Conservation (phyloP, 23 red algal species). For the Gracilaria domingensis region DNA sequence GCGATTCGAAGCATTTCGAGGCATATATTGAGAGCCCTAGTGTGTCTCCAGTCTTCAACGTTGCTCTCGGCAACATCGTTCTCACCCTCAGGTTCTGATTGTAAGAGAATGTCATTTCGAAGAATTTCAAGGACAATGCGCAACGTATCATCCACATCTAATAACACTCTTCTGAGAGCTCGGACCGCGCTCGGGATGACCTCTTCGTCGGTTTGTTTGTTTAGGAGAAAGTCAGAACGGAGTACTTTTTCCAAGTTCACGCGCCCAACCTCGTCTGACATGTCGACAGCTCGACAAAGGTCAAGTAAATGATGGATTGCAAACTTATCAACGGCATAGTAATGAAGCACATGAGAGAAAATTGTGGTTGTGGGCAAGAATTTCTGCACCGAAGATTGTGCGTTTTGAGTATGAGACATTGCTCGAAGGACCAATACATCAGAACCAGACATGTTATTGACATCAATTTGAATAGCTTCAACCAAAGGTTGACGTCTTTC, state of each 20-base stretch:
- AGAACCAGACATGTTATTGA: constrained; percentile 33
- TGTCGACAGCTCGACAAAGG: constrained; percentile 52
- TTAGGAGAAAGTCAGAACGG: constrained; percentile 45
- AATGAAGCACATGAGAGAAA: constrained; percentile 61
- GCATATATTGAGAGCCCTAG: constrained; percentile 41
- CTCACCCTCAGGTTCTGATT: background rate
- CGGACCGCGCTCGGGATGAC: constrained; percentile 49
- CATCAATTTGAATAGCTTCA: constrained; percentile 69
- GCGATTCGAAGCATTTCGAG: constrained; percentile 44
- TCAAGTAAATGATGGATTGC: constrained; percentile 66
- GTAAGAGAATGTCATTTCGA: constrained; percentile 47
- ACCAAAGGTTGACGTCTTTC: constrained; percentile 35
- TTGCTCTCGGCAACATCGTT: background rate
- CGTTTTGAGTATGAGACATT: constrained; percentile 34
- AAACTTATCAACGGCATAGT: constrained; percentile 62
- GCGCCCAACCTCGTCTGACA: constrained; percentile 82
- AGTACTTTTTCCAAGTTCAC: constrained; percentile 50
- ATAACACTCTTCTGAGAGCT: constrained; percentile 45
- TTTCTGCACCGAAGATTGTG: constrained; percentile 14
- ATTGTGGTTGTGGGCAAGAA: constrained; percentile 49
- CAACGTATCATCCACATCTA: constrained; percentile 40
- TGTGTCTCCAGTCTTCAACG: constrained; percentile 38
- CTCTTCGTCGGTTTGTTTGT: constrained; percentile 37
- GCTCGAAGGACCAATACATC: constrained; percentile 66
- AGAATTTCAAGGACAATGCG: constrained; percentile 68